These are phyloP conservation scores for Amanita rubescens DNA, from an alignment of 768 basidiomycete species.

Conservation along the genomic window DNA sequence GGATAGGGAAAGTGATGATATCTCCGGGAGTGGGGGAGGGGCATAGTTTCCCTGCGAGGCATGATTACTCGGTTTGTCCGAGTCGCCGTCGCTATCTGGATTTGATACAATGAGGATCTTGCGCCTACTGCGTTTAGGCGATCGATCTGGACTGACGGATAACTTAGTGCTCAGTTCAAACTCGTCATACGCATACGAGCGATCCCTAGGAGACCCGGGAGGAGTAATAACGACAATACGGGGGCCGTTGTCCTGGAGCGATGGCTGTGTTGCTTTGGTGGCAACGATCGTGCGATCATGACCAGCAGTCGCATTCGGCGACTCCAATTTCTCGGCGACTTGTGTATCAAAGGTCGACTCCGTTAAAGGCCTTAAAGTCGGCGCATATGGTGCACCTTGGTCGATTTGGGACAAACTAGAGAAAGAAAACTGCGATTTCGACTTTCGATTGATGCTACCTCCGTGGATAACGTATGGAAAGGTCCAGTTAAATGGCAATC, in stretches of 20 bases:
- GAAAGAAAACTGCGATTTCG: background rate
- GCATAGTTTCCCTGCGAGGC: conserved; percentile 10
- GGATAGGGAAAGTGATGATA: background rate
- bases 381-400: background rate
- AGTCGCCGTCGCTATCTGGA: conserved; percentile 3
- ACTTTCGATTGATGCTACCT: background rate
- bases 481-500: conserved; percentile 46
- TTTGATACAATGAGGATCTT: conserved; percentile 14
- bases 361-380: background rate
- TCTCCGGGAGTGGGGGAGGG: conserved; percentile 24
- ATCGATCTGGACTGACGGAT: conserved; percentile 10
- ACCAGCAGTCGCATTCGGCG: background rate
- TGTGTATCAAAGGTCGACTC: conserved; percentile 4
- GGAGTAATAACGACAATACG: conserved; percentile 28
- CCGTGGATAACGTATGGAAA: conserved; percentile 15
- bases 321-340: background rate
- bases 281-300: background rate
- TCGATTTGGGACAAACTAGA: background rate
- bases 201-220: conserved; percentile 17
- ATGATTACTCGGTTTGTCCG: background rate
- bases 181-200: conserved; percentile 4
- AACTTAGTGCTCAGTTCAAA: conserved; percentile 10
- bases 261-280: background rate
- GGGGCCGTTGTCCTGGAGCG: conserved; percentile 14
- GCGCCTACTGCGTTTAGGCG: conserved; percentile 3